Conservation (phyloP, 495 filamentous ascomycete genomes). For the Oleoguttula mirabilis region DNA sequence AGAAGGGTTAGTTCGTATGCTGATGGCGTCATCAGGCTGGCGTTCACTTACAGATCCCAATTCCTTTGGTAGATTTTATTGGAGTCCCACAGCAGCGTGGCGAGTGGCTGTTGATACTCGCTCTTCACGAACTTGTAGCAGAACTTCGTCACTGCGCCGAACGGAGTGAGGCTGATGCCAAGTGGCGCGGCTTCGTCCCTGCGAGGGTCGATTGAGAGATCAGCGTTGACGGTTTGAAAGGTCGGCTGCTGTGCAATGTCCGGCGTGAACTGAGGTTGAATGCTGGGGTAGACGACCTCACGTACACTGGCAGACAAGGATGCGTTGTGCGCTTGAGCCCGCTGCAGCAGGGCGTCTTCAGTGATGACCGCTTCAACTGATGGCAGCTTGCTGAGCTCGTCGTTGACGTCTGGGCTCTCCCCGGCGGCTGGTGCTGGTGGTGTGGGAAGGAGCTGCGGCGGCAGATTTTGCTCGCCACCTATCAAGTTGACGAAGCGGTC, state of each 20-base stretch:
- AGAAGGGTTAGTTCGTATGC: too few relatives aligned
- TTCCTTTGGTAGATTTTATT: constrained; percentile 44
- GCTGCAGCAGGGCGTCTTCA: too few relatives aligned
- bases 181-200: constrained; percentile 9
- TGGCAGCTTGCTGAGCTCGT: neutral
- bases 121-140: constrained; percentile 46
- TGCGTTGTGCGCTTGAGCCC: neutral
- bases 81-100: constrained; percentile 44
- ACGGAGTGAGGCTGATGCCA: constrained; percentile 43
- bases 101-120: constrained; percentile 35
- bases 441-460: neutral
- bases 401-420: neutral
- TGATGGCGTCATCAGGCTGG: too few relatives aligned
- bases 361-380: constrained; percentile 2
- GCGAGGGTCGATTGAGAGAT: neutral
- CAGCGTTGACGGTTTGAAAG: neutral
- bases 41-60: constrained; percentile 60
- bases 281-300: too few relatives aligned
- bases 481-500: constrained; percentile 7
- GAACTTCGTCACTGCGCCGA: constrained; percentile 45
- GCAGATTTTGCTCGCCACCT: constrained; percentile 6
- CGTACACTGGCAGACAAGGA: neutral
- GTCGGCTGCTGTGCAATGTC: neutral
- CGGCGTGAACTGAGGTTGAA: too few relatives aligned
- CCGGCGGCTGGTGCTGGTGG: neutral